These are phyloP conservation scores for Cenchrus purpureus DNA, from an alignment of 176 grass and related monocot genomes.

Conservation along the genomic window DNA sequence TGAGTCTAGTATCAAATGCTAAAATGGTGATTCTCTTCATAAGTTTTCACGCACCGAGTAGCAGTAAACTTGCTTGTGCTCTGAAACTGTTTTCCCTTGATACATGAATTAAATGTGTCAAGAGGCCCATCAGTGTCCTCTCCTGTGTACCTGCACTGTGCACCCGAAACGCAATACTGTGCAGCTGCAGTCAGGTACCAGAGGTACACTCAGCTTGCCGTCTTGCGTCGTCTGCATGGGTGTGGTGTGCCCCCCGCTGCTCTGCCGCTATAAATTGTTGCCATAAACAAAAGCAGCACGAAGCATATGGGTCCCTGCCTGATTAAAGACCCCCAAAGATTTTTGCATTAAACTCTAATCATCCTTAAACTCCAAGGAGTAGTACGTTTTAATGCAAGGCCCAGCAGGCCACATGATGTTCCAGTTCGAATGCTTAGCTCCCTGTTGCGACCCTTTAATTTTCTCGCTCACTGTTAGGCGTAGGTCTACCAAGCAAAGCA, in stretches of 20 bases:
- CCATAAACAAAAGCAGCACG: constrained; percentile 34
- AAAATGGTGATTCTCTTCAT: neutral
- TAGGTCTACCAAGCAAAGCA: neutral
- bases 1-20: neutral
- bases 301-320: constrained; percentile 1
- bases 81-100: neutral
- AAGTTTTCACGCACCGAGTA: neutral
- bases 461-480: constrained; percentile 28
- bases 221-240: neutral
- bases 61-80: neutral
- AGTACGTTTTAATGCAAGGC: neutral
- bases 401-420: neutral
- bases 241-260: neutral
- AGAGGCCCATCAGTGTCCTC: neutral
- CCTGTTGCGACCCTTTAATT: neutral
- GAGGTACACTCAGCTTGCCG: too few species aligned
- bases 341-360: constrained; percentile 34
- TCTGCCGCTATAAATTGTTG: neutral
- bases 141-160: neutral
- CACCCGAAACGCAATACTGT: neutral
- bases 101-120: neutral
- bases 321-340: constrained; percentile 11
- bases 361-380: neutral
- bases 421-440: neutral
- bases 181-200: neutral